These are phyloP conservation scores for Alternaria alternata DNA, from an alignment of 2,329 filamentous ascomycete species.

Conservation along the genomic window DNA sequence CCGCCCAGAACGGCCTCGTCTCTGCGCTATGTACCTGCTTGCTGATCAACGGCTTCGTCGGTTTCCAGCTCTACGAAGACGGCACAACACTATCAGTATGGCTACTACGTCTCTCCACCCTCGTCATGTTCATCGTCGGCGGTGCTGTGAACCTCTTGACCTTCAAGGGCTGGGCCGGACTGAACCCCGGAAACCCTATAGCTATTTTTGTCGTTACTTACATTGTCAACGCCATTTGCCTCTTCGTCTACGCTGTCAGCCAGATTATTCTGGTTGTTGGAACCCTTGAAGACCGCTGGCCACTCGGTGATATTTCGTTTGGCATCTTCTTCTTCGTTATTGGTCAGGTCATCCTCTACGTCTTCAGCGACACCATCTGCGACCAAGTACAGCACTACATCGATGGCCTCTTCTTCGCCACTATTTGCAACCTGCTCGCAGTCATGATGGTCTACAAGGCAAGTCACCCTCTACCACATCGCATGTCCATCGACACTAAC, in stretches of 20 bases:
- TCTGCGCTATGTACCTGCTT: conserved; percentile 89
- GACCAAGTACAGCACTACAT: conserved; percentile 86
- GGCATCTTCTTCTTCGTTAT: conserved; percentile 90
- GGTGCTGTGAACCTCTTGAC: conserved; percentile 90
- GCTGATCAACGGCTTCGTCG: conserved; percentile 96
- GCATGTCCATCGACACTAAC: conserved; percentile 23
- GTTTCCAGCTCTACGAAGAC: conserved; percentile 98
- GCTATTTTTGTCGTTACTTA: conserved; percentile 93
- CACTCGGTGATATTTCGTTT: conserved; percentile 88
- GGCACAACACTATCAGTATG: conserved; percentile 93
- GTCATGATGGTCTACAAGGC: conserved; percentile 99
- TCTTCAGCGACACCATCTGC: conserved; percentile 86
- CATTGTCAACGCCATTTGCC: conserved; percentile 84
- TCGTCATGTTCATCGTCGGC: conserved; percentile 83
- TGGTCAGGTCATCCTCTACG: conserved; percentile 92
- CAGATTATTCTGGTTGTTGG: conserved; percentile 88
- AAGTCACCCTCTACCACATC: conserved; percentile 30
- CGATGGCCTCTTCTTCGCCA: conserved; percentile 93
- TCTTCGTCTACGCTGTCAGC: conserved; percentile 85
- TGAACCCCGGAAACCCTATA: conserved; percentile 84
- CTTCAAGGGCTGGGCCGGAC: conserved; percentile 88
- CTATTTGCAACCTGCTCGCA: conserved; percentile 88
- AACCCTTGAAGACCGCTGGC: conserved; percentile 95
- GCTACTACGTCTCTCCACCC: conserved; percentile 82
- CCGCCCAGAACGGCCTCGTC: conserved; percentile 82